Base-by-base conservation (phyloP, 129 eudicot species). In the Logfia minima region DNA sequence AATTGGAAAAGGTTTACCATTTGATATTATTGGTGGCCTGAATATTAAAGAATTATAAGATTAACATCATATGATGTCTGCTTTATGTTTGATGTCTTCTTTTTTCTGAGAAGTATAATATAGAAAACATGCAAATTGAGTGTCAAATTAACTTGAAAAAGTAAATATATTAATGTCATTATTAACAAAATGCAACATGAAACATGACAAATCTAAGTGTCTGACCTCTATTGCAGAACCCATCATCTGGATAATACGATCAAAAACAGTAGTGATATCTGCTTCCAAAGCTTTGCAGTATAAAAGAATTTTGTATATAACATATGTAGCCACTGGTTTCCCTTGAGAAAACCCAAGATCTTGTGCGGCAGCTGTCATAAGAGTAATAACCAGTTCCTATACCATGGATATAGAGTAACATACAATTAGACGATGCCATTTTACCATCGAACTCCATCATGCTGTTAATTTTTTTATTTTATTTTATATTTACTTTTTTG, bases 261-360 rank as follows among this genome's bases (percentile, higher is more conserved):
- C 96, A 85, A 93, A 93, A 41, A 90, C 78, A 34, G 66, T 88
- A 39, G 96, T 93, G 79, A 81, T 82, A 62, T 93, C 95, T 37
- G 87, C 84, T 82, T 93, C 98, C 81, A 88, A 93, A 61, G 89
- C 85, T 78, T 84, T 93, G 91, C 89, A 86, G 65, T 93, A 88
- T 69, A 90, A 51, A 74, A 93, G 94, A 82, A 96, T 84, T 86
- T 88, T 93, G 87, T 85, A 93, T 61, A 90, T 90, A 23, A 89
- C 87, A 69, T 81, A 86, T 68, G 96, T 96, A 66, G 95, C 98
- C 75, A 93, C 88, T 59, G 96, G 98, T 66, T 90, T 88, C 70
- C 90, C 94, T 84, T 93, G 89, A 80, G 89, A 82, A 80, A 88
- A 93, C 55, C 96, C 96, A 70, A 93, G 85, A 87, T 90, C 85